Evolutionary conservation across 1,284 basidiomycete species (phyloP).

Genomic region (Ustilago curta): DNA sequence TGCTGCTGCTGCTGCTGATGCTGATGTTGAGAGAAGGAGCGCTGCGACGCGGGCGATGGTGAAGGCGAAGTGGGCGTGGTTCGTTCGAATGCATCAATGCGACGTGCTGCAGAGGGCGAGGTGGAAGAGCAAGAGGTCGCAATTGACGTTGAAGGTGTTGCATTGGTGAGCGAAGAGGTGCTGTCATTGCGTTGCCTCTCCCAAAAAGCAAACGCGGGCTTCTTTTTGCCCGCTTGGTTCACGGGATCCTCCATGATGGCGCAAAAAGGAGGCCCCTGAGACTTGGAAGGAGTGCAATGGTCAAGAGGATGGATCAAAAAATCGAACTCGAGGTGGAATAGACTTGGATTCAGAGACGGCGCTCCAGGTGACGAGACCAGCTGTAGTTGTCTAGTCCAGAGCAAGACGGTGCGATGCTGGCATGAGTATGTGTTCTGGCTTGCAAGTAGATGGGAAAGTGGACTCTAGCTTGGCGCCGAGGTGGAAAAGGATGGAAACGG

Average conservation of each 20-base stretch:
- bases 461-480: neutral
- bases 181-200: conserved; percentile 36
- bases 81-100: conserved; percentile 16
- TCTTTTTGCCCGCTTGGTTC: conserved; percentile 31
- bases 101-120: conserved; percentile 16
- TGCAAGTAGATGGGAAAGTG: neutral
- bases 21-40: conserved; percentile 6
- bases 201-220: conserved; percentile 49
- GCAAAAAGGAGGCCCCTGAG: neutral
- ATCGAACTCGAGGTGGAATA: too few species aligned
- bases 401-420: neutral
- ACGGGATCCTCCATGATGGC: conserved; percentile 44
- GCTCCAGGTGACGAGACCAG: conserved; percentile 8
- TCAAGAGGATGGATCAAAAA: neutral
- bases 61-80: conserved; percentile 5
- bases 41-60: conserved; percentile 14
- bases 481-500: neutral
- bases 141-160: conserved; percentile 1
- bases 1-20: conserved; percentile 3
- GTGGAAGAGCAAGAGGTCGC: conserved; percentile 1
- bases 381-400: conserved; percentile 5
- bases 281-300: neutral
- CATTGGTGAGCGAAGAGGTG: conserved; percentile 7
- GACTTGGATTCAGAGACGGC: neutral
- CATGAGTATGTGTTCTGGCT: conserved; percentile 10